Base-by-base conservation (phyloP, 2,329 filamentous ascomycete genomes). In the Fusarium concolor region DNA sequence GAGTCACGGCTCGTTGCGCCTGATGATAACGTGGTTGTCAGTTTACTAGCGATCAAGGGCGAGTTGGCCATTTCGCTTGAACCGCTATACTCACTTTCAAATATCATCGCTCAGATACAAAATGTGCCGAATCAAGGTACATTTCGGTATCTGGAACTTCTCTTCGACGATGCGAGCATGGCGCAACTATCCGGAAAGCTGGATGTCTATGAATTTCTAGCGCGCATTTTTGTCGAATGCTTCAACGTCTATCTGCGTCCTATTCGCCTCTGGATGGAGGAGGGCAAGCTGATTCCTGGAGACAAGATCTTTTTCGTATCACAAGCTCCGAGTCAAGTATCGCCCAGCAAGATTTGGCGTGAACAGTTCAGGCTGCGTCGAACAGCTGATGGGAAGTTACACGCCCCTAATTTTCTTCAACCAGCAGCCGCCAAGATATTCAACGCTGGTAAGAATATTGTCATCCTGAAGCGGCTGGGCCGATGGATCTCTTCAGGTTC, bases 391-490 rank as follows among this genome's bases (percentile, higher is more conserved):
- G 88, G 89, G 17, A 79, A 80, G 3, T 77, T 94, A 2, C 88
- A 91, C 71, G 89, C 90, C 0, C 94, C 95, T 0, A 84, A 81
- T 4, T 97, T 97, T 68, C 83, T 97, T 6, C 87, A 89, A 38
- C 85, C 90, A 4, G 87, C 90, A 3, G 88, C 88, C 1, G 80
- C 83, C 24, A 91, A 89, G 65, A 93, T 97, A 37, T 95, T 97
- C 72, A 93, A 90, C 2, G 90, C 93, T 2, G 95, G 95, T 1
- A 97, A 97, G 78, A 96, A 91, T 71, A 90, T 96, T 56, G 88
- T 96, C 2, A 91, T 97, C 43, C 80, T 97, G n/a, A 90, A 90
- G 62, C 87, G 90, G 46, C 82, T 97, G 12, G 87, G 89, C 39
- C 83, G 85, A 56, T 83, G 86, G 62, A 76, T 81, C 47, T 71